Evolutionary conservation across 345 rosid species (phyloP).

Genomic region (Moringa oleifera): DNA sequence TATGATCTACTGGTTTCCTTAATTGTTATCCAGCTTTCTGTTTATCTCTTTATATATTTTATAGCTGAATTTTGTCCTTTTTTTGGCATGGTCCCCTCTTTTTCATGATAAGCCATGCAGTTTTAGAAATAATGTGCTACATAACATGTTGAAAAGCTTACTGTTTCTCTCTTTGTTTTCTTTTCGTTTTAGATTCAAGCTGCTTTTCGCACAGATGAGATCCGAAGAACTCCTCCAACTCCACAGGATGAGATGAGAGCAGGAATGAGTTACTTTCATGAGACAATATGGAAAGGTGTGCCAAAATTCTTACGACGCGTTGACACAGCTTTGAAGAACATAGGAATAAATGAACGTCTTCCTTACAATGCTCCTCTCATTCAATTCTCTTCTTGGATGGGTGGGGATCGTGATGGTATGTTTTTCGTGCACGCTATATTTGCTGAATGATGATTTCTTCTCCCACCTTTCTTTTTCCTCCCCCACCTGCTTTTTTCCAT

Average conservation of each 20-base stretch:
- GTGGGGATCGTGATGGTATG: slow-evolving; percentile 98
- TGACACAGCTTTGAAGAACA: slow-evolving; percentile 92
- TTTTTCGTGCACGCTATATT: slow-evolving; percentile 1
- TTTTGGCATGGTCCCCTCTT: not conserved
- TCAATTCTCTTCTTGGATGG: slow-evolving; percentile 99
- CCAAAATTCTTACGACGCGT: slow-evolving; percentile 96
- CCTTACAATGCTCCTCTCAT: slow-evolving; percentile 98
- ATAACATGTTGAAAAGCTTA: not conserved
- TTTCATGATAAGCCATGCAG: not conserved
- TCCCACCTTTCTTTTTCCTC: too few relatives aligned
- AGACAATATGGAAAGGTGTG: slow-evolving; percentile 98
- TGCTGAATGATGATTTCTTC: not conserved
- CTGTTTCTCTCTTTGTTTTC: not conserved
- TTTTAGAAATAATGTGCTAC: too few relatives aligned
- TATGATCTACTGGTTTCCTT: too few relatives aligned
- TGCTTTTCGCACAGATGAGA: slow-evolving; percentile 98
- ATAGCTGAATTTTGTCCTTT: not conserved
- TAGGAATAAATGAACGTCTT: slow-evolving; percentile 85
- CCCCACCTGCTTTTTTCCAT: too few relatives aligned
- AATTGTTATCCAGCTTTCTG: not conserved
- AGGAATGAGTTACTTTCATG: slow-evolving; percentile 99
- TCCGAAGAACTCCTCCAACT: slow-evolving; percentile 92
- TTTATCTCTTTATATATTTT: too few relatives aligned
- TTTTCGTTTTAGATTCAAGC: slow-evolving; percentile 83
- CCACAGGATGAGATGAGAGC: slow-evolving; percentile 99